Conservation (phyloP, 2,329 filamentous ascomycete species). For the Trichoderma oligosporum region DNA sequence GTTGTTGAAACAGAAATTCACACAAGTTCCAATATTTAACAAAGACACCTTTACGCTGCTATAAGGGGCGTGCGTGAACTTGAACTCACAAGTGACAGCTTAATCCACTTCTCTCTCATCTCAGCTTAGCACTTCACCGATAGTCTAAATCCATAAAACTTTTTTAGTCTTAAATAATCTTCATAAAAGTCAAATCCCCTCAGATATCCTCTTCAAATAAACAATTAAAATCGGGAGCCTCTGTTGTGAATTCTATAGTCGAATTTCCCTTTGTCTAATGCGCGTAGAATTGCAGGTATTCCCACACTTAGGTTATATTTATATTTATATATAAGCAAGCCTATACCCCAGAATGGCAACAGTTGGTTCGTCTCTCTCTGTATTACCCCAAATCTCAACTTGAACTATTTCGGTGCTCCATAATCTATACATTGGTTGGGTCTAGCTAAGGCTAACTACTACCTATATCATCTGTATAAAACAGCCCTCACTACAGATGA, state of each 20-base stretch:
- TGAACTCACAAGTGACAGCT: too few species aligned
- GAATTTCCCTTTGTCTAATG: too few species aligned
- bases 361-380: not conserved
- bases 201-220: not conserved
- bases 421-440: too few species aligned
- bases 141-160: slow-evolving; percentile 3
- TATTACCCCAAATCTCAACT: not conserved
- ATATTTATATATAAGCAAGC: too few species aligned
- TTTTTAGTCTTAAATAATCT: not conserved
- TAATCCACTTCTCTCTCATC: slow-evolving; percentile 3
- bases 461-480: not conserved
- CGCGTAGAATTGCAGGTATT: too few species aligned
- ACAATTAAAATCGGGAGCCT: slow-evolving; percentile 6
- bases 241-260: not conserved
- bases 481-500: not conserved
- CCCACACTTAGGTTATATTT: not conserved
- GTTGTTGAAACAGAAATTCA: too few species aligned
- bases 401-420: not conserved
- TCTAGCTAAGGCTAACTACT: not conserved
- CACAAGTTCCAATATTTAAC: too few species aligned
- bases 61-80: too few species aligned
- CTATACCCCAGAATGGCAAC: slow-evolving; percentile 8
- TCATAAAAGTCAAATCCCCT: not conserved
- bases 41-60: too few species aligned
- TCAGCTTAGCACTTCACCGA: not conserved